Base-by-base conservation (phyloP, 2,329 filamentous ascomycete genomes). In the Xylariaceae sp. region DNA sequence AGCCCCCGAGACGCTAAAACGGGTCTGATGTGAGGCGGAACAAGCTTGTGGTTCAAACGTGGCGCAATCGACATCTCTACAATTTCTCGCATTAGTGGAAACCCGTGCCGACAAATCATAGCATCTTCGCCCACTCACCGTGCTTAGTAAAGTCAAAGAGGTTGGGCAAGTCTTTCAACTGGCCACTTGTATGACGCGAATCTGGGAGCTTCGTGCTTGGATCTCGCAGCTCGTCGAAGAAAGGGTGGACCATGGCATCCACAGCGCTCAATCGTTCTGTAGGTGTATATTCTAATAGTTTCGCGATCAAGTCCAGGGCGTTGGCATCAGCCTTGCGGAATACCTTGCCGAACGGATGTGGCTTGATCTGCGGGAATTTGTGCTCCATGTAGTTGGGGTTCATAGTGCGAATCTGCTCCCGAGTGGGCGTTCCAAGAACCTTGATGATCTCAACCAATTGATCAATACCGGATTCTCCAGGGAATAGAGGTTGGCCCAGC, bases 371-470 rank as follows among this genome's bases (percentile, higher is more conserved):
- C 38, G 93, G 93, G 71, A 98, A 98, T 75, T 97, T 97, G 75
- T 98, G 93, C 74, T 98, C 93, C 93, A 98, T 98, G 72, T 98
- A 98, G 71, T 98, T 98, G 48, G 93, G 93, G 71, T 98, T 98
- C 93, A 98, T 98, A 55, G 93, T 98, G 58, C 93, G 88, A 63
- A 98, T 98, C 70, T 98, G 93, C 68, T 98, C 93, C 55, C 93
- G 82, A 27, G 93, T 97, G 16, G 93, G 93, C 16, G 93, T 98
- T 49, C 93, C 93, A 50, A 98, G 75, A 42, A 98, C 92, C 74
- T 98, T 98, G 78, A 98, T 98, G 66, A 98, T 98, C 71, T 98
- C 93, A 37, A 98, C 93, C 39, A 98, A 76, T 67, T 98, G 93
- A 66, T 98, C 93, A 62, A 98, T 98, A 54, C 93, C 93, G 38